Conservation (phyloP, 768 basidiomycete species). For the Mrakia gelida region DNA sequence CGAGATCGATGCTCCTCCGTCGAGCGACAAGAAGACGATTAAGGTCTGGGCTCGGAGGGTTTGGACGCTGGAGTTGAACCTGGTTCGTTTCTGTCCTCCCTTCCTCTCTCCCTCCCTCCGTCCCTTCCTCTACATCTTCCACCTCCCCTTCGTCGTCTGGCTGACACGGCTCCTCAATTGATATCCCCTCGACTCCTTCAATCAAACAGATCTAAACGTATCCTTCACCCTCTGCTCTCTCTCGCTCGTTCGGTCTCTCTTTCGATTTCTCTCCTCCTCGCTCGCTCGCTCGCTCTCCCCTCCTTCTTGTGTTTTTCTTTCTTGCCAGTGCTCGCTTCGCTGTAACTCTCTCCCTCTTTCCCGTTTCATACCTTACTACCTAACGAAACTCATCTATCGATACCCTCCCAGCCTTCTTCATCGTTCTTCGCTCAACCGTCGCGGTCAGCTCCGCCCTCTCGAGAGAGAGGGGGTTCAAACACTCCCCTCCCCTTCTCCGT, state of each 20-base stretch:
- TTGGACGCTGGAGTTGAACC: slow-evolving; percentile 94
- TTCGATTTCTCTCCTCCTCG: background rate
- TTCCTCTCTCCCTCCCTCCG: background rate
- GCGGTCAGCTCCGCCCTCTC: too few relatives aligned
- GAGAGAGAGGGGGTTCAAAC: too few relatives aligned
- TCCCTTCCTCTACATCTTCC: background rate
- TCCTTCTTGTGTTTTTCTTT: background rate
- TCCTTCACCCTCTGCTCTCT: background rate
- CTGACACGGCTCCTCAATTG: background rate
- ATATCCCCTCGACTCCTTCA: too few relatives aligned
- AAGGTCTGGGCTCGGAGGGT: slow-evolving; percentile 97
- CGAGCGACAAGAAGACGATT: slow-evolving; percentile 49
- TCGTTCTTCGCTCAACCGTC: background rate
- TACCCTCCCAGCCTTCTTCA: too few relatives aligned
- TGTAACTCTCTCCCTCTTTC: too few relatives aligned
- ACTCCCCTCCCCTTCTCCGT: background rate
- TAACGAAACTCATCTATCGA: background rate
- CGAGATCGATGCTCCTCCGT: slow-evolving; percentile 71
- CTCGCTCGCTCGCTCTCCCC: background rate
- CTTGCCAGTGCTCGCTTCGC: background rate
- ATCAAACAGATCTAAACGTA: background rate
- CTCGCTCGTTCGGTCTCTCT: background rate
- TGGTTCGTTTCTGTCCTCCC: slow-evolving; percentile 54
- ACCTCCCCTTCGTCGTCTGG: background rate
- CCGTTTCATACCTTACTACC: background rate